A percentile compares a stretch with the other conserved stretches of the same genome.
Conservation (phyloP, 805 yeast species). For the Debaryomyces castellii region DNA sequence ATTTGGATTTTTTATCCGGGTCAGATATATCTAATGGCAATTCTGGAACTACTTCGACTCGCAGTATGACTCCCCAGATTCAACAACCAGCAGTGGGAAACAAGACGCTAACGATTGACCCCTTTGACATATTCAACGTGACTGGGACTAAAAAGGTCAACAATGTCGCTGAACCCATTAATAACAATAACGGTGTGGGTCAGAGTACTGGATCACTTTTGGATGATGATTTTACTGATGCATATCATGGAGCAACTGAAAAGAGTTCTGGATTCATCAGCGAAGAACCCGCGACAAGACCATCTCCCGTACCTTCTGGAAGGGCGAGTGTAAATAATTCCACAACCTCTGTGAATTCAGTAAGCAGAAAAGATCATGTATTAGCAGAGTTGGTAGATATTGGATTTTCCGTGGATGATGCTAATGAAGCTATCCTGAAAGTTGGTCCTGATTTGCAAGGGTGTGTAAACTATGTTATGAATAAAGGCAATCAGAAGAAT, state of each 20-base stretch:
- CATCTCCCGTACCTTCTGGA: neutral
- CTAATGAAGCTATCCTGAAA: conserved; percentile 56
- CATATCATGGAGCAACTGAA: conserved; percentile 16
- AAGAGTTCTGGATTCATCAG: neutral
- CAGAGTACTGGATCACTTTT: conserved; percentile 17
- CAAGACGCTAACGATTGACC: conserved; percentile 12
- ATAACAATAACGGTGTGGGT: neutral
- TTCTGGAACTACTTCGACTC: neutral
- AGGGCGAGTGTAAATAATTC: neutral
- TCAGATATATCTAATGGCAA: neutral
- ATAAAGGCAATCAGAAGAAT: conserved; percentile 46
- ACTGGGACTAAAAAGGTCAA: neutral
- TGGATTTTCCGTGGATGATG: conserved; percentile 67
- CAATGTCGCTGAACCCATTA: neutral
- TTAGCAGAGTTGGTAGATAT: conserved; percentile 74
- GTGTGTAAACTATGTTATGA: conserved; percentile 69
- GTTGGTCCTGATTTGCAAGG: conserved; percentile 61
- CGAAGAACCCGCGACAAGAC: neutral
- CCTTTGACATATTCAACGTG: conserved; percentile 24
- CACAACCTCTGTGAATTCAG: neutral
- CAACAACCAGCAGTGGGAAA: neutral
- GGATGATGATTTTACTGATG: conserved; percentile 46
- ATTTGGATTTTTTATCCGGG: conserved; percentile 33
- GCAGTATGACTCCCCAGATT: conserved; percentile 1
- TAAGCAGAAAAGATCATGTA: conserved; percentile 41